Evolutionary conservation across 805 yeast species (phyloP).

Genomic region (Tetrapisispora namnaoensis): DNA sequence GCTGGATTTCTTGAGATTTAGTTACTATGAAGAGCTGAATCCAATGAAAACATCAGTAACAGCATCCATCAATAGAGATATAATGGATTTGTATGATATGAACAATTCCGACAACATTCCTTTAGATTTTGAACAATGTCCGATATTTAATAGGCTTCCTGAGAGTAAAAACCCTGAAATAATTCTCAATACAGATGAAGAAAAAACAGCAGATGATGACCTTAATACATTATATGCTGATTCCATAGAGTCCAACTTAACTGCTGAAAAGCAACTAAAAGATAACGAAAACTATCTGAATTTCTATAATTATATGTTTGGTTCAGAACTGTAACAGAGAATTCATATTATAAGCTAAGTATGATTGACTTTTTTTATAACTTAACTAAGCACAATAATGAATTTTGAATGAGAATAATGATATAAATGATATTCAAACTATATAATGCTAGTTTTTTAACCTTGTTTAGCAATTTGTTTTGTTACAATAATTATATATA

Average conservation of each 20-base stretch:
- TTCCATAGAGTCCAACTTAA: constrained; percentile 9
- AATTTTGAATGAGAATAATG: background rate
- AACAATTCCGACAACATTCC: constrained; percentile 6
- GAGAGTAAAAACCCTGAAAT: background rate
- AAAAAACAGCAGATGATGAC: constrained; percentile 3
- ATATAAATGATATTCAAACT: no score
- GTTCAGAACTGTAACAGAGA: constrained; percentile 5
- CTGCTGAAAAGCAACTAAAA: constrained; percentile 19
- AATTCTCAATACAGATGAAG: constrained; percentile 5
- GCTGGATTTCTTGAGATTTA: constrained; percentile 1
- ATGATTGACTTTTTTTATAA: no score
- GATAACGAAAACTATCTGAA: constrained; percentile 25
- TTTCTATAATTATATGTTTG: constrained; percentile 20
- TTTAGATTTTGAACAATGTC: constrained; percentile 13
- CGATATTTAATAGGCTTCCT: background rate
- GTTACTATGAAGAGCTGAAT: background rate
- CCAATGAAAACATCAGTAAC: background rate
- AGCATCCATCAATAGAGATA: background rate
- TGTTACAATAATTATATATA: no score
- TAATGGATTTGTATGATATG: background rate
- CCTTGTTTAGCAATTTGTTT: no score
- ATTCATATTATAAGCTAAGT: no score
- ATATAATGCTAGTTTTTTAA: no score
- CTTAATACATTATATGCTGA: constrained; percentile 1
- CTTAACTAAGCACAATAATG: background rate